These are phyloP conservation scores for Hypoxylon sp. DNA, from an alignment of 2,329 filamentous ascomycete species.

Conservation along the genomic window DNA sequence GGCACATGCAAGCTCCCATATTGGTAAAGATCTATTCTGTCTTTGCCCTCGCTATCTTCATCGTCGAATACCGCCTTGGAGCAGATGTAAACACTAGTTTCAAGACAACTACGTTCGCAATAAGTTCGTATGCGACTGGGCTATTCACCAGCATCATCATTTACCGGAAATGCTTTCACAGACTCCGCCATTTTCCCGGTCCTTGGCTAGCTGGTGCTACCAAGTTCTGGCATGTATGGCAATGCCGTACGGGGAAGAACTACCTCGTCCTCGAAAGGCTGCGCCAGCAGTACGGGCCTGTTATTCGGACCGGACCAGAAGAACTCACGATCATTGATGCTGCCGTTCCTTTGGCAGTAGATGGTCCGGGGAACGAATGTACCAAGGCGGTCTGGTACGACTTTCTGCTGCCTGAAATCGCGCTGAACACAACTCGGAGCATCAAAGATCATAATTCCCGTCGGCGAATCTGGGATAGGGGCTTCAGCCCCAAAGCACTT, in stretches of 20 bases:
- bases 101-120: not conserved
- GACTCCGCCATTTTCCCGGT: slow-evolving; percentile 41
- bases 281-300: slow-evolving; percentile 36
- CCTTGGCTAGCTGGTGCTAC: slow-evolving; percentile 36
- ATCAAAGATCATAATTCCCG: slow-evolving; percentile 35
- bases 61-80: slow-evolving; percentile 1
- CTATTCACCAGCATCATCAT: slow-evolving; percentile 42
- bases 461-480: slow-evolving; percentile 42
- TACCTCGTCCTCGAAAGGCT: slow-evolving; percentile 45
- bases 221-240: slow-evolving; percentile 45
- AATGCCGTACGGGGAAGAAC: slow-evolving; percentile 35
- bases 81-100: slow-evolving; percentile 3
- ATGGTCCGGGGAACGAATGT: slow-evolving; percentile 37
- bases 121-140: slow-evolving; percentile 24
- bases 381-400: slow-evolving; percentile 48
- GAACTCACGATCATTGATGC: slow-evolving; percentile 47
- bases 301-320: slow-evolving; percentile 48
- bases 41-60: slow-evolving; percentile 14
- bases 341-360: slow-evolving; percentile 23
- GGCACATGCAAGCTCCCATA: slow-evolving; percentile 38
- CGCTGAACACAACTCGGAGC: slow-evolving; percentile 37
- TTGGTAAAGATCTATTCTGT: slow-evolving; percentile 24
- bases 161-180: slow-evolving; percentile 47
- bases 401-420: slow-evolving; percentile 41
- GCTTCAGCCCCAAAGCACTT: slow-evolving; percentile 34